Evolutionary conservation across 179 eudicot species (phyloP).

Genomic region (Silene vulgaris): DNA sequence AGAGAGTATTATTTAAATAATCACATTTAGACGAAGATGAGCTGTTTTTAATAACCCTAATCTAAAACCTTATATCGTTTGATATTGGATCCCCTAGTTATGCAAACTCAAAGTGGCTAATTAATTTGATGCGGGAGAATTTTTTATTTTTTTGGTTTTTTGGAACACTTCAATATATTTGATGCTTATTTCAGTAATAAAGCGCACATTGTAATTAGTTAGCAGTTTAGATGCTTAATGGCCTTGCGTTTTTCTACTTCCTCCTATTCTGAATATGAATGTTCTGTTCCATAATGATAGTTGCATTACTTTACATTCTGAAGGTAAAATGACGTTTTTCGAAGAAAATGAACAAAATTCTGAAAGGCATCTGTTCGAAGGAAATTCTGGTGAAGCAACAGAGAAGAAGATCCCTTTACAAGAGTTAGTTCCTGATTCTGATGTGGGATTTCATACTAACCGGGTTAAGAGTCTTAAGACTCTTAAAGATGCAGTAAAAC

Average conservation of each 20-base stretch:
- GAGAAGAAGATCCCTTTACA: slow-evolving; percentile 28
- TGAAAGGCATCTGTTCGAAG: slow-evolving; percentile 19
- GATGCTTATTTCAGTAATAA: neutral
- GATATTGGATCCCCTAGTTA: neutral
- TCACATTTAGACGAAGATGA: no score
- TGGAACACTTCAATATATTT: neutral
- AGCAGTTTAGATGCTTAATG: neutral
- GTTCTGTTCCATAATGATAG: neutral
- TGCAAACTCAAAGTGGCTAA: neutral
- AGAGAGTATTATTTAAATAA: no score
- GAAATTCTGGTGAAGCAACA: slow-evolving; percentile 9
- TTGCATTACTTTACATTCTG: slow-evolving; percentile 4
- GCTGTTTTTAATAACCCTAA: no score
- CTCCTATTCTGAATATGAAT: neutral
- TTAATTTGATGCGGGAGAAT: neutral
- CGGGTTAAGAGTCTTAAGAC: slow-evolving; percentile 44
- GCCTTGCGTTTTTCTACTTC: neutral
- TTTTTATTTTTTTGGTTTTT: no score
- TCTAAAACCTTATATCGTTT: no score
- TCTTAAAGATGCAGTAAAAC: slow-evolving; percentile 75
- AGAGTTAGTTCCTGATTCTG: slow-evolving; percentile 18
- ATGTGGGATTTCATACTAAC: slow-evolving; percentile 21
- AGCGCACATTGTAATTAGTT: neutral
- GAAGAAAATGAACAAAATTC: slow-evolving; percentile 22
- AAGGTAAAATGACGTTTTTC: slow-evolving; percentile 31